Base-by-base conservation (phyloP, 1,284 basidiomycete species). In the Ustilago bromivora region DNA sequence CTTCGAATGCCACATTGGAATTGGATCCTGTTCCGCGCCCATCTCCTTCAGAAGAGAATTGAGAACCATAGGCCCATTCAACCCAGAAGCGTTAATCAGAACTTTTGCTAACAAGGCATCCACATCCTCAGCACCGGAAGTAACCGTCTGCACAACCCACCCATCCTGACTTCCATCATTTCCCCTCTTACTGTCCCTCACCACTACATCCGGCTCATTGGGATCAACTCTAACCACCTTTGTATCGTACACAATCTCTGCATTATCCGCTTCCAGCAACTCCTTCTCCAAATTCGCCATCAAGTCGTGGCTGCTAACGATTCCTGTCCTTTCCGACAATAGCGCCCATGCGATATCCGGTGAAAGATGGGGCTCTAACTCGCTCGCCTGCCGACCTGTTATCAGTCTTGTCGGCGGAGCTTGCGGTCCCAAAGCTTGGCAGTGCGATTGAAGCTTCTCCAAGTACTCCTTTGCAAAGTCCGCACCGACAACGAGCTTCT, bases 151-250 rank as follows among this genome's bases (percentile, higher is more conserved):
- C 0, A 90, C 89, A 15, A 90, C 87, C 89, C 89, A 90, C 2
- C 89, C 89, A 7, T 86, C 82, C 34, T 84, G 81, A 7, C 65
- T 66, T 11, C 61, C 62, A 57, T 82, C 80, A n/a, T 54, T 34
- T 19, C 82, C 80, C 11, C 79, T 66, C 31, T 82, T 82, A 17
- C 40, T 63, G 49, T 51, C 51, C 23, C 43, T 34, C 12, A 47
- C 59, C 11, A 15, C 60, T 41, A 32, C 19, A 19, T 70, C 61
- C 10, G 75, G 71, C n/a, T 66, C 32, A 54, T 74, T 66, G n/a
- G 90, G 90, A 83, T 98, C 95, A 13, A 99, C 89, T 34, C 96
- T 90, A n/a, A 97, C 94, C 23, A 95, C 94, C 28, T 89, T 89
- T 0, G 95, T 97, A 3, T 92, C 92, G 81, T 92, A 92, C 0